Percentiles rank a stretch among this genome's conserved stretches.
Evolutionary conservation across 192 early-diverging fungal genomes (phyloP).

Genomic region (Rhizophagus sp.): DNA sequence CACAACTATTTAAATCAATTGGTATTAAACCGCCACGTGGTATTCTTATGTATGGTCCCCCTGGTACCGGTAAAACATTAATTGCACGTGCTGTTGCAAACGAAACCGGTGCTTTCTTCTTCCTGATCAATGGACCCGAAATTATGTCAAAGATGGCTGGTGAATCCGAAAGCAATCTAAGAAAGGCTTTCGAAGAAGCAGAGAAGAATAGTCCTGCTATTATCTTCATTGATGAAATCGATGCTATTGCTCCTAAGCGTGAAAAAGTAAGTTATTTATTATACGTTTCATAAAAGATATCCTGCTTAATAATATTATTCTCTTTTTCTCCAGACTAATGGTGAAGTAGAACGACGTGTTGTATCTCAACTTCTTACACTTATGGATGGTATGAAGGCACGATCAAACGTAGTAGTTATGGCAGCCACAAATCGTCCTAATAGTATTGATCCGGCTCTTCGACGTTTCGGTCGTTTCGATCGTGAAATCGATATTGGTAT

Average conservation of each 20-base stretch:
- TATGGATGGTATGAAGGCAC: constrained; percentile 97
- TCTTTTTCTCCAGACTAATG: constrained; percentile 65
- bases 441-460: constrained; percentile 96
- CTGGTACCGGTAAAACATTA: constrained; percentile 98
- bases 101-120: constrained; percentile 99
- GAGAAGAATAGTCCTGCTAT: constrained; percentile 97
- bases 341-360: constrained; percentile 98
- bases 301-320: constrained; percentile 3
- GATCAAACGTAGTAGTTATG: constrained; percentile 98
- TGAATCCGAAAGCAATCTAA: constrained; percentile 95
- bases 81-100: constrained; percentile 99
- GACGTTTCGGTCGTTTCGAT: constrained; percentile 99
- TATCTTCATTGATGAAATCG: constrained; percentile 99
- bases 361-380: constrained; percentile 97
- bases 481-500: constrained; percentile 99
- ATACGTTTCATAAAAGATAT: not conserved
- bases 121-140: constrained; percentile 98
- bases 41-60: constrained; percentile 97
- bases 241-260: constrained; percentile 99
- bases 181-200: constrained; percentile 99
- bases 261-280: constrained; percentile 65
- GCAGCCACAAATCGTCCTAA: constrained; percentile 99
- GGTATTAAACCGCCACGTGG: constrained; percentile 99
- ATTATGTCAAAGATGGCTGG: constrained; percentile 99
- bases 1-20: constrained; percentile 98